Evolutionary conservation across 1,139 yeast species (phyloP).

Genomic region (Blastobotrys aristatus): DNA sequence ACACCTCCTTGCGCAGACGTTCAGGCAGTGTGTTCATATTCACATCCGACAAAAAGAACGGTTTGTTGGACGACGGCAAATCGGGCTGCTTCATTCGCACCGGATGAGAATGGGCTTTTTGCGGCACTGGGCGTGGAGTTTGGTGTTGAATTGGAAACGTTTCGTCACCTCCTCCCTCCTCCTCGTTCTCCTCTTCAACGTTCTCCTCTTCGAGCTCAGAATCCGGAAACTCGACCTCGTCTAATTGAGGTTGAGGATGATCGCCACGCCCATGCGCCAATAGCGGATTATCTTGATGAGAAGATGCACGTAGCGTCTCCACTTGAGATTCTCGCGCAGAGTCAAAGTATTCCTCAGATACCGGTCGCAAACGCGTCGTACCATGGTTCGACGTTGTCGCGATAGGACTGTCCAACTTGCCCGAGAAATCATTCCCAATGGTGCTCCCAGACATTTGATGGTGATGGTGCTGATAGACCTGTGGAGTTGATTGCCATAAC

Average conservation of each 20-base stretch:
- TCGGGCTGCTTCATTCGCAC: neutral
- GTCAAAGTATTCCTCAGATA: neutral
- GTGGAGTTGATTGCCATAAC: conserved; percentile 13
- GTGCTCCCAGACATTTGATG: conserved; percentile 19
- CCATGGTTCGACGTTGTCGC: neutral
- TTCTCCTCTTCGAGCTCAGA: neutral
- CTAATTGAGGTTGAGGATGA: neutral
- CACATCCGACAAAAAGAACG: conserved; percentile 8
- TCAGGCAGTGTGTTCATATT: conserved; percentile 8
- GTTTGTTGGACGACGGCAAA: neutral
- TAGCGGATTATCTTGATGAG: neutral
- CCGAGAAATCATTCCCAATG: conserved; percentile 11
- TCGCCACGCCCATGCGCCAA: neutral
- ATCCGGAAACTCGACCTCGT: neutral
- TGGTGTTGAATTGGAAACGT: neutral
- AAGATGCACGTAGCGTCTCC: conserved; percentile 2
- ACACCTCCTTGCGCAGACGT: conserved; percentile 5
- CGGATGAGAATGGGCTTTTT: neutral
- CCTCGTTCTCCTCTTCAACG: neutral
- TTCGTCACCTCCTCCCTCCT: neutral
- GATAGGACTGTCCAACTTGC: neutral
- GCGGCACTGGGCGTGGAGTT: conserved; percentile 1
- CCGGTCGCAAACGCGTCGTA: neutral
- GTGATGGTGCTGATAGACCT: conserved; percentile 12
- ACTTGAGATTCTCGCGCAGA: neutral